Conservation (phyloP, 805 yeast species). For the Pichia paraexigua region DNA sequence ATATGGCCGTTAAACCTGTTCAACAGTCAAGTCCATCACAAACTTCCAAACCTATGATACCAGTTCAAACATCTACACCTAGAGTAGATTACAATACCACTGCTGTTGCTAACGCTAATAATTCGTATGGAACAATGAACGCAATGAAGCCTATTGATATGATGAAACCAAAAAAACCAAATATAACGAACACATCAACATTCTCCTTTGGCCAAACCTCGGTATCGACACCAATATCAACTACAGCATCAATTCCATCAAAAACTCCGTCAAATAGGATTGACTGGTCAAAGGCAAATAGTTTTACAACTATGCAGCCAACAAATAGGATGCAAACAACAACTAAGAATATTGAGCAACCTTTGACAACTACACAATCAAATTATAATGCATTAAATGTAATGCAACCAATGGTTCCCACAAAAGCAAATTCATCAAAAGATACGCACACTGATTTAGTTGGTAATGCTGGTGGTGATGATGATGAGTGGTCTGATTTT, state of each 20-base stretch:
- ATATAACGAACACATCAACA: neutral
- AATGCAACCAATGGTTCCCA: neutral
- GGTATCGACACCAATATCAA: neutral
- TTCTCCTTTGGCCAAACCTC: conserved; percentile 3
- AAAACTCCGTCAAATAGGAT: neutral
- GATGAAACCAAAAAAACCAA: neutral
- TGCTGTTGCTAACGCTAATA: neutral
- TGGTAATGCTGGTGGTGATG: conserved; percentile 2
- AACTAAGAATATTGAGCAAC: neutral
- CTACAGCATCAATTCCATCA: neutral
- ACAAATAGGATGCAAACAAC: neutral
- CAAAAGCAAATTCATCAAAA: neutral
- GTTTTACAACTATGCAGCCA: conserved; percentile 9
- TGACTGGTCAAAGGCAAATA: conserved; percentile 7
- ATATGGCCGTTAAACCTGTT: neutral
- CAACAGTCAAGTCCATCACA: neutral
- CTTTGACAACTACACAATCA: neutral
- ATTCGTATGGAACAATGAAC: neutral
- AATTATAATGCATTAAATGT: neutral
- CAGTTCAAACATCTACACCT: neutral
- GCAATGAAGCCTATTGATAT: neutral
- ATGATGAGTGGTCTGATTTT: conserved; percentile 13
- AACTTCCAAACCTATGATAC: neutral
- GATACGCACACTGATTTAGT: neutral
- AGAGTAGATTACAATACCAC: neutral